phyloP scores from a whole-genome alignment of 805 yeast species.

The Starmera caribaea region DNA sequence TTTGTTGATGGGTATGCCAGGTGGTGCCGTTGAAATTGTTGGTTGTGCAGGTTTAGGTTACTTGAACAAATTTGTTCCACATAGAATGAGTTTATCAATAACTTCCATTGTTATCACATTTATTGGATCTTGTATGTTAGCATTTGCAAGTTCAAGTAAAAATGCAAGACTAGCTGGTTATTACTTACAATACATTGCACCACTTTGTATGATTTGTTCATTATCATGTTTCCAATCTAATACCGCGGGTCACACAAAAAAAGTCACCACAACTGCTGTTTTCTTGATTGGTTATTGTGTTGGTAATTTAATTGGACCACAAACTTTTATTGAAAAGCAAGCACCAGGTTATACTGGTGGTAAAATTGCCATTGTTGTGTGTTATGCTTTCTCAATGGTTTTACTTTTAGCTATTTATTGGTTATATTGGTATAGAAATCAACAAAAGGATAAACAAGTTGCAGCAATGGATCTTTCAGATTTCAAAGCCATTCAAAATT shows the following conservation, averaged over 20 bases:
- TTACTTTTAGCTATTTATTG: constrained; percentile 20
- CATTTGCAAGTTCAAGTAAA: constrained; percentile 14
- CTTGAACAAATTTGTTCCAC: constrained; percentile 2
- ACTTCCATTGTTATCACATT: constrained; percentile 18
- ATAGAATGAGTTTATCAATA: constrained; percentile 20
- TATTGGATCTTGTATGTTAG: constrained; percentile 20
- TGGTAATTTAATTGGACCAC: too few species aligned
- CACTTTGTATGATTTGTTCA: too few species aligned
- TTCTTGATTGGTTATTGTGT: too few species aligned
- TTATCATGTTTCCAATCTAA: too few species aligned
- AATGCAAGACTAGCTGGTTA: constrained; percentile 5
- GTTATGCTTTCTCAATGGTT: constrained; percentile 33
- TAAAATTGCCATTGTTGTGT: constrained; percentile 40
- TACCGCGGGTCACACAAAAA: too few species aligned
- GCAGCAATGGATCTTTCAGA: constrained; percentile 14
- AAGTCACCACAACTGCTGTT: too few species aligned
- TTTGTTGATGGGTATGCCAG: constrained; percentile 22
- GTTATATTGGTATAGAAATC: constrained; percentile 27
- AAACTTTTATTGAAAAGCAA: constrained; percentile 45
- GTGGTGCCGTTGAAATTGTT: constrained; percentile 19
- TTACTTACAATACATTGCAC: constrained; percentile 9
- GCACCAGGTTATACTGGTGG: constrained; percentile 50
- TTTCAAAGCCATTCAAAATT: constrained; percentile 17
- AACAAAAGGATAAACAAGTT: constrained; percentile 24
- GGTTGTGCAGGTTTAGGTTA: constrained; percentile 14